phyloP scores from a whole-genome alignment of 768 basidiomycete species.

The Lactifluus rugatus region DNA sequence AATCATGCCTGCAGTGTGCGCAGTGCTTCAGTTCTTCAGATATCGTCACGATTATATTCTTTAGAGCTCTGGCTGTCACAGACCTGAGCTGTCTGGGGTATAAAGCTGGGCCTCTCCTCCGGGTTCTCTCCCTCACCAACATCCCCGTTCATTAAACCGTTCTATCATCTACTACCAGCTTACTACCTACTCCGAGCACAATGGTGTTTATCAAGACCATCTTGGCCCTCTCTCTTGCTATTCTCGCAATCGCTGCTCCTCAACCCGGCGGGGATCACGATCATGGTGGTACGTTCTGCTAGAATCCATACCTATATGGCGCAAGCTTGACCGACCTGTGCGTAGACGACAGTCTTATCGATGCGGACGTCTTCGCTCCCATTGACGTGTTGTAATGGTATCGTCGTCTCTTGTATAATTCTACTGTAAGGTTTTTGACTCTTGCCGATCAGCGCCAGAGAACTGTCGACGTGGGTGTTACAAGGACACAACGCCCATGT shows the following conservation, averaged over 20 bases:
- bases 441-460: too few species aligned
- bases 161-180: not conserved
- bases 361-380: too few species aligned
- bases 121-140: not conserved
- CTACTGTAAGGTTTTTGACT: too few species aligned
- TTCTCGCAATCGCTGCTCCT: not conserved
- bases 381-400: not conserved
- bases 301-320: not conserved
- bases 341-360: too few species aligned
- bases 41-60: too few species aligned
- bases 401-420: not conserved
- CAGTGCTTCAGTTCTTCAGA: too few species aligned
- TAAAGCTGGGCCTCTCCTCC: not conserved
- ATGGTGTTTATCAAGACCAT: conserved; percentile 5
- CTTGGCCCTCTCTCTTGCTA: not conserved
- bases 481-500: not conserved
- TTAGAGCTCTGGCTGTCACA: too few species aligned
- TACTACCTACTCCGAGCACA: not conserved
- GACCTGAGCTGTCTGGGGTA: not conserved
- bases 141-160: not conserved
- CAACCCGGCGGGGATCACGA: fast-evolving
- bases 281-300: not conserved
- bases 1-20: too few species aligned
- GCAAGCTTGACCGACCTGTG: not conserved
- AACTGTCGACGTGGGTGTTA: not conserved